phyloP scores from a whole-genome alignment of 352 stramenopile species.

The Globisporangium rhizosaccharum region DNA sequence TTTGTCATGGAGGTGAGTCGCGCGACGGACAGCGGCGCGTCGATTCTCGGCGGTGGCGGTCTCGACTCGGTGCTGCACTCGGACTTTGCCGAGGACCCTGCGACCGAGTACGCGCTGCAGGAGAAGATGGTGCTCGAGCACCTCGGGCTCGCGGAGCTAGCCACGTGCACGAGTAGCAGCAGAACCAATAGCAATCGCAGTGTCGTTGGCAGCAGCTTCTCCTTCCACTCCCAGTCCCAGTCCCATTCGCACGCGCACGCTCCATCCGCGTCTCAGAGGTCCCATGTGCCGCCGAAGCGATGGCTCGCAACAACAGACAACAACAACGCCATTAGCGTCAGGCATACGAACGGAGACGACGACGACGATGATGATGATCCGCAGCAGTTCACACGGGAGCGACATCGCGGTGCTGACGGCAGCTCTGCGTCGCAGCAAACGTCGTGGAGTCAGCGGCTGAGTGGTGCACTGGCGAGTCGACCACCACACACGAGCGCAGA shows the following conservation, averaged over 20 bases:
- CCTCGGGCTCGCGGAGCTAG: constrained; percentile 50
- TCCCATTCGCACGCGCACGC: too few relatives aligned
- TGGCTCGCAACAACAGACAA: neutral
- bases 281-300: constrained; percentile 2
- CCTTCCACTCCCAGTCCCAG: too few relatives aligned
- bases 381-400: neutral
- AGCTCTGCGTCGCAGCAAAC: neutral
- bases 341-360: neutral
- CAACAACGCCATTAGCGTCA: too few relatives aligned
- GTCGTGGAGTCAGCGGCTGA: constrained; percentile 14
- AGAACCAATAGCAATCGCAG: constrained; percentile 5
- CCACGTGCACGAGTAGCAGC: constrained; percentile 20
- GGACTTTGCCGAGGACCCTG: constrained; percentile 55
- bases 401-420: neutral
- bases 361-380: neutral
- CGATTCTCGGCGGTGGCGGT: constrained; percentile 47
- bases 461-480: neutral
- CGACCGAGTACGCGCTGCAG: constrained; percentile 57
- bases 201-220: neutral
- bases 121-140: constrained; percentile 69
- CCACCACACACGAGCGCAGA: neutral
- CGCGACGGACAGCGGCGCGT: constrained; percentile 49
- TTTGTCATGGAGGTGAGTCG: constrained; percentile 79
- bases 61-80: constrained; percentile 66
- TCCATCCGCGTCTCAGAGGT: neutral